These are phyloP conservation scores for Eryngium alpinum DNA, from an alignment of 140 eudicot species.

Conservation along the genomic window DNA sequence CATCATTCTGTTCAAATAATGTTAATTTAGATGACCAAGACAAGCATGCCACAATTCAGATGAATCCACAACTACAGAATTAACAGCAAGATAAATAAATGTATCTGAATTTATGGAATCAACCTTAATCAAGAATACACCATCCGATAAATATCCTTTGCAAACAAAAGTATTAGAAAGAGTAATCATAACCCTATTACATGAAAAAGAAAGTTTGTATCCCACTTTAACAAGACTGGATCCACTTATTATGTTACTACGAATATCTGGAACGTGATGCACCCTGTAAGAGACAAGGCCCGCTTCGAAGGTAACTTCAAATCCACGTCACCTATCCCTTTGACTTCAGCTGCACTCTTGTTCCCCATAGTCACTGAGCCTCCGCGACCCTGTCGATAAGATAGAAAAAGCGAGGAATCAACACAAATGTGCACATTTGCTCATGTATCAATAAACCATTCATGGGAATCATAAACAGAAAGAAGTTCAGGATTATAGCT, in stretches of 20 bases:
- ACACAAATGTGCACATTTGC: slow-evolving; percentile 16
- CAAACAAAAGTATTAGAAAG: neutral
- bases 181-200: slow-evolving; percentile 1
- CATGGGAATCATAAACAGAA: neutral
- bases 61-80: neutral
- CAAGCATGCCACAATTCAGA: neutral
- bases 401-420: slow-evolving; percentile 2
- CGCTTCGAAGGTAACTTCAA: neutral
- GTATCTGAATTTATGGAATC: too few relatives aligned
- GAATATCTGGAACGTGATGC: neutral
- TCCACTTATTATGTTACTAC: neutral
- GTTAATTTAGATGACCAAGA: neutral
- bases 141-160: neutral
- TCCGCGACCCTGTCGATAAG: neutral
- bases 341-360: neutral
- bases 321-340: neutral
- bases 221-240: neutral
- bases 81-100: neutral
- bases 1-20: neutral
- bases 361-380: slow-evolving; percentile 8
- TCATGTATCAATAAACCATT: neutral
- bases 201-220: neutral
- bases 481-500: neutral
- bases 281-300: too few relatives aligned
- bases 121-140: neutral